phyloP scores from a whole-genome alignment of 106 monocot genomes.

The Dioscorea alata region DNA sequence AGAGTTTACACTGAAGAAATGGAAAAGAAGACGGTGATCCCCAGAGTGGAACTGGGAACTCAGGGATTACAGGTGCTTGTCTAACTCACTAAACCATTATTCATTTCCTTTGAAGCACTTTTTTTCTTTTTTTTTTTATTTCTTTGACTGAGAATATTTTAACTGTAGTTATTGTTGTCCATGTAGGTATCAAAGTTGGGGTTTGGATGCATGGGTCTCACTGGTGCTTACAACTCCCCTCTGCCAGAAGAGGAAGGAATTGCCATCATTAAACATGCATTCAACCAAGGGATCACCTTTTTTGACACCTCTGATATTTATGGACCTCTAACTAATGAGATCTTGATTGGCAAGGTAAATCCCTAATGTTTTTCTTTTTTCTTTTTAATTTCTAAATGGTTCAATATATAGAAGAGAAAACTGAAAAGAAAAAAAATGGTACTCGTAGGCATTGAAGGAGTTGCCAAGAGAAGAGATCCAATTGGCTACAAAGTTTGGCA shows the following conservation, averaged over 20 bases:
- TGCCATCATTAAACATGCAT: slow-evolving; percentile 51
- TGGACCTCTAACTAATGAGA: slow-evolving; percentile 47
- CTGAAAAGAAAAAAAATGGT: neutral
- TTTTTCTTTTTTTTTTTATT: neutral
- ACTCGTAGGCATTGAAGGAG: slow-evolving; percentile 30
- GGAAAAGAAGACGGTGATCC: neutral
- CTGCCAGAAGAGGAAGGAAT: slow-evolving; percentile 44
- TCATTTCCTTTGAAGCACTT: too few species aligned
- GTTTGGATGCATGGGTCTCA: slow-evolving; percentile 68
- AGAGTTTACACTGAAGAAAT: too few species aligned
- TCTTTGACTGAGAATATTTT: neutral
- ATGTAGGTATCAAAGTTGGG: slow-evolving; percentile 58
- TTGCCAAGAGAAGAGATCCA: slow-evolving; percentile 46
- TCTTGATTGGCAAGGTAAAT: slow-evolving; percentile 32
- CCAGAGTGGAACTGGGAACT: slow-evolving; percentile 3
- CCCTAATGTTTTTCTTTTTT: neutral
- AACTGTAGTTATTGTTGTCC: neutral
- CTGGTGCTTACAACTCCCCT: slow-evolving; percentile 45
- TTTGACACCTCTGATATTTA: slow-evolving; percentile 71
- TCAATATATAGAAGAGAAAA: too few species aligned
- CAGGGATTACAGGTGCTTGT: slow-evolving; percentile 5
- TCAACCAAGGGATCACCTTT: slow-evolving; percentile 61
- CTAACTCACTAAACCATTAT: too few species aligned
- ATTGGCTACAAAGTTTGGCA: slow-evolving; percentile 47
- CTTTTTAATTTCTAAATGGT: neutral